Percentiles rank a stretch among this genome's conserved stretches.
Conservation (phyloP, 495 filamentous ascomycete genomes). For the Aspergillus sclerotiicarbonarius region DNA sequence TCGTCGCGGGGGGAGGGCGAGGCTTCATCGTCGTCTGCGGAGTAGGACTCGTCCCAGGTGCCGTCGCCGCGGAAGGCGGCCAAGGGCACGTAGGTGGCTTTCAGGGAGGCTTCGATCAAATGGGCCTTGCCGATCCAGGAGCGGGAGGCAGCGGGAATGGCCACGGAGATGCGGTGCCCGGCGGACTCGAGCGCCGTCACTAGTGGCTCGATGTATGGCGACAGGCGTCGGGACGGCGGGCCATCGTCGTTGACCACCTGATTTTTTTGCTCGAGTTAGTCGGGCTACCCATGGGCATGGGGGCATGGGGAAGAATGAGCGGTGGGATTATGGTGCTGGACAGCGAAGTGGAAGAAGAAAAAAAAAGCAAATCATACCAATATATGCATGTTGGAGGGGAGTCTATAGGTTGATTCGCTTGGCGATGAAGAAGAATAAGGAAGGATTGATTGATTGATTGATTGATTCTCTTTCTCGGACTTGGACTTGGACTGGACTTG, state of each 20-base stretch:
- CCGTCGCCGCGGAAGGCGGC: conserved; percentile 56
- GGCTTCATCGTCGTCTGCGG: conserved; percentile 46
- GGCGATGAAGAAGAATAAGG: conserved; percentile 1
- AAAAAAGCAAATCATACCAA: conserved; percentile 37
- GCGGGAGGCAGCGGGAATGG: conserved; percentile 84
- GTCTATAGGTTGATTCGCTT: conserved; percentile 9
- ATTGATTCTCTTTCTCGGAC: not conserved
- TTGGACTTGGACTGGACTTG: too few relatives aligned
- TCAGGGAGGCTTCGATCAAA: conserved; percentile 79
- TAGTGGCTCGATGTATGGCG: conserved; percentile 86
- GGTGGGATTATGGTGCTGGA: conserved; percentile 1
- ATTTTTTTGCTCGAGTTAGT: too few relatives aligned
- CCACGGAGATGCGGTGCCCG: conserved; percentile 87
- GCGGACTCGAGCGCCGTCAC: conserved; percentile 70
- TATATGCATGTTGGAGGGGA: conserved; percentile 41
- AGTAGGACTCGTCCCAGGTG: conserved; percentile 32
- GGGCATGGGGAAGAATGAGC: not conserved
- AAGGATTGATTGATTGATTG: not conserved
- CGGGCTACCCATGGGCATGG: not conserved
- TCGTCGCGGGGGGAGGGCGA: conserved; percentile 15
- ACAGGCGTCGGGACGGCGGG: conserved; percentile 79
- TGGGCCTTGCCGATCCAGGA: conserved; percentile 99
- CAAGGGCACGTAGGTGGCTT: conserved; percentile 77
- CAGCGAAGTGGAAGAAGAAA: not conserved
- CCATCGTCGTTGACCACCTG: conserved; percentile 93